Base-by-base conservation (phyloP, 2,329 filamentous ascomycete genomes). In the Fusarium neocosmosporiellum region DNA sequence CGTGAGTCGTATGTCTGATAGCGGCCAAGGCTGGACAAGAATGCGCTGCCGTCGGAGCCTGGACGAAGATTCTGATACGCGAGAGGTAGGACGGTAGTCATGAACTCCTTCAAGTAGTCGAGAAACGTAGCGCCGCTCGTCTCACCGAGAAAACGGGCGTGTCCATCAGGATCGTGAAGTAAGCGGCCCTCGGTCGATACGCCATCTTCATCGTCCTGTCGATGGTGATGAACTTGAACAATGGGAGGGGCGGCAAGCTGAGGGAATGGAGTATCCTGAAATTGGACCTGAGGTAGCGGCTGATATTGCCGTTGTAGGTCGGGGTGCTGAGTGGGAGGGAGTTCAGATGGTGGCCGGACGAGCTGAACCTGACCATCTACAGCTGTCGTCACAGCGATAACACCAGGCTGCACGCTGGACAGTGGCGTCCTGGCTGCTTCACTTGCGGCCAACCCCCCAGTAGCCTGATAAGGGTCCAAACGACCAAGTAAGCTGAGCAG, bases 61-160 rank as follows among this genome's bases (percentile, higher is more conserved):
- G 67, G 73, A 13, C 71, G 71, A 46, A 71, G 68, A 39, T 76
- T 72, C 24, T 74, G 75, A 55, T 78, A 76, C 2, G 79, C 80
- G 22, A 83, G 73, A n/a, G 81, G 79, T 22, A 83, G 73, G 20
- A 83, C 78, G 16, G 81, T 82, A 41, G 78, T 77, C 78, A 88
- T 85, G 66, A 87, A 84, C 59, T 83, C 82, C 69, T 87, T 87
- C 46, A 88, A 75, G 20, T 84, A 79, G 65, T 88, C 86, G 7
- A 88, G 81, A 61, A 88, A 88, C 1, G 83, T 86, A 13, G 85
- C 84, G 18, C 85, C 86, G 24, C 86, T 87, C 9, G 86, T 87
- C 73, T 84, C 84, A 41, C 86, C 86, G 3, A 86, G 81, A 72
- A 85, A 88, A 14, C 85, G 83, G 1, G 81, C 78, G 27, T 81